These are phyloP conservation scores for Yarrowia porcina DNA, from an alignment of 805 yeast genomes.

Conservation along the genomic window DNA sequence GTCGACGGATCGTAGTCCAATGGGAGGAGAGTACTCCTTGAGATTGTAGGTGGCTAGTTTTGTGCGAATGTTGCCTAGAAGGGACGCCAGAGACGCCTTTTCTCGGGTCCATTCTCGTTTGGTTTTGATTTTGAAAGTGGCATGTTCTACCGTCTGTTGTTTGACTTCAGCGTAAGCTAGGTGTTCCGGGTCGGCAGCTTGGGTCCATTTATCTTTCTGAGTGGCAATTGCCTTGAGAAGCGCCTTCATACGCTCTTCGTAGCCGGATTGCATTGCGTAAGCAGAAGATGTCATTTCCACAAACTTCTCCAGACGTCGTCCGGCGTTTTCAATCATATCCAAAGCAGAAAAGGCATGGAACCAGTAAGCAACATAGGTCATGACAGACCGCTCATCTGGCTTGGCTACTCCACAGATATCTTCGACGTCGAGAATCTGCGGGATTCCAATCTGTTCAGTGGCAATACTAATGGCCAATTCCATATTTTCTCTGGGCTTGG, in stretches of 20 bases:
- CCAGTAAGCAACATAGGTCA: constrained; percentile 59
- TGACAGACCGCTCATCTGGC: constrained; percentile 60
- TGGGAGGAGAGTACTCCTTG: constrained; percentile 40
- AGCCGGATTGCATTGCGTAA: constrained; percentile 37
- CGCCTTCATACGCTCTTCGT: constrained; percentile 37
- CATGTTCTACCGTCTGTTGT: constrained; percentile 33
- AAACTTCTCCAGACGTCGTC: constrained; percentile 40
- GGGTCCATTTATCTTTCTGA: constrained; percentile 35
- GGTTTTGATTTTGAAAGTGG: constrained; percentile 34
- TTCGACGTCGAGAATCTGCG: constrained; percentile 52
- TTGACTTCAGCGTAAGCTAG: constrained; percentile 34
- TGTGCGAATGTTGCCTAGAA: constrained; percentile 41
- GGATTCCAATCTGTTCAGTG: constrained; percentile 47
- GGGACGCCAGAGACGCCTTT: constrained; percentile 39
- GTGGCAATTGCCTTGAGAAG: constrained; percentile 34
- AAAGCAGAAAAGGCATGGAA: constrained; percentile 46
- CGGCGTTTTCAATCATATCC: constrained; percentile 41
- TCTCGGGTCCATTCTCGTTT: constrained; percentile 43
- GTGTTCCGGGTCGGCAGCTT: constrained; percentile 30
- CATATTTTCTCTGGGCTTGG: constrained; percentile 38
- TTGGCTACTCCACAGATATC: constrained; percentile 46
- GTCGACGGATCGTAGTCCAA: constrained; percentile 34
- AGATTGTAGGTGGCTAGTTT: constrained; percentile 41
- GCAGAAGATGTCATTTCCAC: constrained; percentile 38
- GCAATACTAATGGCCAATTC: constrained; percentile 45